phyloP scores from a whole-genome alignment of 768 basidiomycete species.

The Kwoniella heveanensis region DNA sequence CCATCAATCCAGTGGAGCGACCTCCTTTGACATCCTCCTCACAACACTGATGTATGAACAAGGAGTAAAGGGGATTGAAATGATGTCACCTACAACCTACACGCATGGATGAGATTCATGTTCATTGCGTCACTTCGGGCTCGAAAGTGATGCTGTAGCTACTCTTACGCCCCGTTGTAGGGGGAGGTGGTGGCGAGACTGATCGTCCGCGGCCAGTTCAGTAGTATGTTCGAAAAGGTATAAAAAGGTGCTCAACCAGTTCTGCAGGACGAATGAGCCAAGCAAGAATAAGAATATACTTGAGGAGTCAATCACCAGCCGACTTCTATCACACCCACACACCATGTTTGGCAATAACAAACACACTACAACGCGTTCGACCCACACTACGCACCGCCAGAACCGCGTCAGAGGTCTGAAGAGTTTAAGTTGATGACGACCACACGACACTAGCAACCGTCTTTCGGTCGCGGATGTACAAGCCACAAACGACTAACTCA shows the following conservation, averaged over 20 bases:
- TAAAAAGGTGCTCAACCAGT: background rate
- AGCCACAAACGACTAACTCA: too few relatives aligned
- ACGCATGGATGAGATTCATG: too few relatives aligned
- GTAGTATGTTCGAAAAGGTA: background rate
- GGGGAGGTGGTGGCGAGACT: background rate
- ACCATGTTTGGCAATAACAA: conserved; percentile 8
- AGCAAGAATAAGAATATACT: background rate
- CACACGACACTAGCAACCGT: too few relatives aligned
- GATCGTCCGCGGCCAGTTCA: background rate
- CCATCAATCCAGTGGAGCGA: background rate
- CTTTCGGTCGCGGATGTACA: too few relatives aligned
- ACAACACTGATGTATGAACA: too few relatives aligned
- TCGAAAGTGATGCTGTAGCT: too few relatives aligned
- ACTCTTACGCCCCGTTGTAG: too few relatives aligned
- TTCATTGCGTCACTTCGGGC: background rate
- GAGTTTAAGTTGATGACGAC: conserved; percentile 18
- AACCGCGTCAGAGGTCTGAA: conserved; percentile 30
- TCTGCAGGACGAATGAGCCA: too few relatives aligned
- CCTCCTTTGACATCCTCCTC: conserved; percentile 7
- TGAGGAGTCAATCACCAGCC: background rate
- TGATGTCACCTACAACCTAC: conserved; percentile 1
- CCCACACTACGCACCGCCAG: conserved; percentile 20
- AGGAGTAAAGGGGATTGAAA: too few relatives aligned
- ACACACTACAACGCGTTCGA: conserved; percentile 12
- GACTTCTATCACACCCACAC: background rate